Percentiles rank a stretch among this genome's conserved stretches.
Conservation (phyloP, 345 rosid genomes). For the Eucalyptus sp. region DNA sequence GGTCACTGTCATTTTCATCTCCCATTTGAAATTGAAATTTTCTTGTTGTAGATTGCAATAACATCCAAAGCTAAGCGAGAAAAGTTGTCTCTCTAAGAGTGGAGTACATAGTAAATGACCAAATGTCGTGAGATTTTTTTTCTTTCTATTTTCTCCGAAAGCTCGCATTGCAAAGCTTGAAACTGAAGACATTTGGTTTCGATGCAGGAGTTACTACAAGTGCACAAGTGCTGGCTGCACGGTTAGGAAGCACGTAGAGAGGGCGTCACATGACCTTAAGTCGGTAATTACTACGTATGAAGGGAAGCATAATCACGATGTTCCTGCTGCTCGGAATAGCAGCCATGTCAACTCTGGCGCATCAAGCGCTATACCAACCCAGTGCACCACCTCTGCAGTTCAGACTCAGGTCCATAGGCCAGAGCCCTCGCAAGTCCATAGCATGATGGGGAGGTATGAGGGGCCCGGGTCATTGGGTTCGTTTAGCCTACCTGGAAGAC, state of each 20-base stretch:
- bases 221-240: conserved; percentile 92
- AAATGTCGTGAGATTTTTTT: background rate
- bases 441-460: conserved; percentile 43
- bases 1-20: conserved; percentile 21
- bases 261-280: conserved; percentile 96
- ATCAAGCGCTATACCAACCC: conserved; percentile 6
- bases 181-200: background rate
- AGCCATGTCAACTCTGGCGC: conserved; percentile 30
- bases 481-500: conserved; percentile 59
- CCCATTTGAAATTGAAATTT: background rate
- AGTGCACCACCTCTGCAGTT: conserved; percentile 14
- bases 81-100: background rate
- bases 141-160: background rate
- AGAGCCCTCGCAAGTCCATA: conserved; percentile 51
- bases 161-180: background rate
- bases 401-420: conserved; percentile 38
- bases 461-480: conserved; percentile 40
- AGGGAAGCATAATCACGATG: conserved; percentile 98
- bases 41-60: background rate
- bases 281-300: conserved; percentile 95
- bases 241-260: conserved; percentile 94
- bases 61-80: background rate
- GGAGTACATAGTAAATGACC: background rate
- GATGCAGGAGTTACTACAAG: conserved; percentile 89
- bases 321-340: conserved; percentile 83